Percentiles rank a stretch among this genome's conserved stretches.
These are phyloP conservation scores for Phymatotrichopsis omnivora DNA, from an alignment of 2,329 filamentous ascomycete species.

Conservation along the genomic window DNA sequence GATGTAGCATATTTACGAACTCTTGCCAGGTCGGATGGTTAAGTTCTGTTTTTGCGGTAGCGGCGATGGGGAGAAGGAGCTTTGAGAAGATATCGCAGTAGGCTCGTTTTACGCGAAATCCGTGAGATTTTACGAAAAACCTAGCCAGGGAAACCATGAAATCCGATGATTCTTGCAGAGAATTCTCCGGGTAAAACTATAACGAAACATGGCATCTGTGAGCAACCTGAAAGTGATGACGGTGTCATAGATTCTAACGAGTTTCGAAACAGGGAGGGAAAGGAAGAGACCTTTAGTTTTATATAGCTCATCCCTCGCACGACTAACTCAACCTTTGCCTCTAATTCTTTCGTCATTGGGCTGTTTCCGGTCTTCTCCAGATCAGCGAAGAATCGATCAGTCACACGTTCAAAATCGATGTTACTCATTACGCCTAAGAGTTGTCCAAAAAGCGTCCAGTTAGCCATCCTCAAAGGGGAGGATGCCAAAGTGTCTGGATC, in stretches of 20 bases:
- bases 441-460: slow-evolving; percentile 91
- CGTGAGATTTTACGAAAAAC: slow-evolving; percentile 75
- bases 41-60: slow-evolving; percentile 66
- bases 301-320: slow-evolving; percentile 87
- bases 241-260: neutral
- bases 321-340: slow-evolving; percentile 76
- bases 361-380: slow-evolving; percentile 70
- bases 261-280: slow-evolving; percentile 12
- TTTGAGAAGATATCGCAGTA: slow-evolving; percentile 89
- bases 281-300: slow-evolving; percentile 50
- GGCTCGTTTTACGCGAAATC: slow-evolving; percentile 79
- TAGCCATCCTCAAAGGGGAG: slow-evolving; percentile 77
- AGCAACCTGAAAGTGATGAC: slow-evolving; percentile 10
- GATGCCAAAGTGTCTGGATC: slow-evolving; percentile 69
- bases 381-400: slow-evolving; percentile 67
- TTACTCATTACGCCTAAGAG: slow-evolving; percentile 93
- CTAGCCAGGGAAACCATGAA: slow-evolving; percentile 74
- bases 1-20: slow-evolving; percentile 67
- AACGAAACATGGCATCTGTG: neutral
- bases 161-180: slow-evolving; percentile 79
- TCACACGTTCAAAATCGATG: slow-evolving; percentile 77
- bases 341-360: slow-evolving; percentile 61
- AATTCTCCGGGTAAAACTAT: slow-evolving; percentile 52
- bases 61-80: slow-evolving; percentile 75
- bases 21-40: slow-evolving; percentile 76